Percentiles rank a stretch among this genome's conserved stretches.
Evolutionary conservation across 345 rosid genomes (phyloP).

Genomic region (Salix viminalis): DNA sequence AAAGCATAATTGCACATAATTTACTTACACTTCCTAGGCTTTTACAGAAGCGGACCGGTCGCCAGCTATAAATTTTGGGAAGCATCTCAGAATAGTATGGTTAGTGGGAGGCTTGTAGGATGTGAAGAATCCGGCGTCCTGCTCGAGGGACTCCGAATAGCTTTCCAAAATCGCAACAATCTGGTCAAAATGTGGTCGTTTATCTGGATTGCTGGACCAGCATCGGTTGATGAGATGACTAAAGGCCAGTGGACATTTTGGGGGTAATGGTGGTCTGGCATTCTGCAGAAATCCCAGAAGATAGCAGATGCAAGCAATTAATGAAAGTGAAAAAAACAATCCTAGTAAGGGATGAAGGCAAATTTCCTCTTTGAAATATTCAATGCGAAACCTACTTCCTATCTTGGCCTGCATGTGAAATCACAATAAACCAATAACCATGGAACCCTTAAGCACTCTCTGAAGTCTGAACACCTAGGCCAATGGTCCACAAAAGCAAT

Average conservation of each 20-base stretch:
- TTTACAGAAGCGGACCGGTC: conserved; percentile 18
- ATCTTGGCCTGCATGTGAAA: neutral
- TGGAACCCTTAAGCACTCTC: neutral
- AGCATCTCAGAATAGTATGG: conserved; percentile 29
- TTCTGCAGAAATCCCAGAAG: conserved; percentile 39
- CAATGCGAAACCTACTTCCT: neutral
- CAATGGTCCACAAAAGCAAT: neutral
- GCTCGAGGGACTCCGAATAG: conserved; percentile 45
- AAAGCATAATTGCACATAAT: conserved; percentile 17
- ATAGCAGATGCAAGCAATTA: neutral
- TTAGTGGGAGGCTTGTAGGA: conserved; percentile 31
- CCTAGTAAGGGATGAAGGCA: too few relatives aligned
- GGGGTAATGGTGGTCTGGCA: conserved; percentile 66
- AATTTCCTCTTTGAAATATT: neutral
- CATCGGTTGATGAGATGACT: conserved; percentile 52
- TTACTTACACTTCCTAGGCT: conserved; percentile 7
- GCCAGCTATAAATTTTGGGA: conserved; percentile 32
- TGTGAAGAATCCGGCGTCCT: conserved; percentile 49
- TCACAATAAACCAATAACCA: neutral
- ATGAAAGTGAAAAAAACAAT: too few relatives aligned
- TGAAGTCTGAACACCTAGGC: neutral
- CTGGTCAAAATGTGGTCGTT: conserved; percentile 57
- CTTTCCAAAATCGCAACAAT: conserved; percentile 51
- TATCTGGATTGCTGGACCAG: conserved; percentile 60
- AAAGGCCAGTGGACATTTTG: conserved; percentile 49